phyloP scores from a whole-genome alignment of 208 protist genomes.

The Herpetomonas tarakana region DNA sequence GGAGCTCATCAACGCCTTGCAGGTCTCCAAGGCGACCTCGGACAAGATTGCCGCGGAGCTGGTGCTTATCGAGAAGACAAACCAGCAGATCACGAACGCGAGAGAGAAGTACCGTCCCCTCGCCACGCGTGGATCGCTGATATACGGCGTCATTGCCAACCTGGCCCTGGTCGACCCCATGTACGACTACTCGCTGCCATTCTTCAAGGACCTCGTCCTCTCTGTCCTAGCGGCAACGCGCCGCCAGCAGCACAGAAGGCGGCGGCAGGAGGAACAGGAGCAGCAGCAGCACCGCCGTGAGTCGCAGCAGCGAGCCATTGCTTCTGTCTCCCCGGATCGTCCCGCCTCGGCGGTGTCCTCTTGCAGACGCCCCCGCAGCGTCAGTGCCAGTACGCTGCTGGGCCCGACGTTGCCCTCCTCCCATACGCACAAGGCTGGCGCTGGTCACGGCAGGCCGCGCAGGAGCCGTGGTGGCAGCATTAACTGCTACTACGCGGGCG shows the following conservation, averaged over 20 bases:
- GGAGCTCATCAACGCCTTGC: constrained; percentile 92
- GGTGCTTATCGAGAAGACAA: constrained; percentile 89
- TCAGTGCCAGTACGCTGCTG: background rate
- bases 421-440: no score
- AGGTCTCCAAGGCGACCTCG: constrained; percentile 89
- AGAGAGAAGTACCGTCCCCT: constrained; percentile 90
- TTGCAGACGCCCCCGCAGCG: background rate
- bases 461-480: background rate
- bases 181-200: constrained; percentile 92
- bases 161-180: constrained; percentile 90
- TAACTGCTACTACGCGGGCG: background rate
- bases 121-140: constrained; percentile 91
- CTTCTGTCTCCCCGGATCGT: no score
- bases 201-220: constrained; percentile 90
- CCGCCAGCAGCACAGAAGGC: constrained; percentile 4
- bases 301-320: background rate
- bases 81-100: constrained; percentile 89
- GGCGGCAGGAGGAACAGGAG: no score
- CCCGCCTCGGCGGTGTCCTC: background rate
- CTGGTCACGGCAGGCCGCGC: background rate
- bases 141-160: constrained; percentile 94
- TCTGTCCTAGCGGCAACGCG: constrained; percentile 77
- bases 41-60: constrained; percentile 89
- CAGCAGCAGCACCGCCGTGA: background rate
- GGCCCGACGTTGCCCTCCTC: no score